These are phyloP conservation scores for Pleurotus citrinopileatus DNA, from an alignment of 768 basidiomycete genomes.

Conservation along the genomic window DNA sequence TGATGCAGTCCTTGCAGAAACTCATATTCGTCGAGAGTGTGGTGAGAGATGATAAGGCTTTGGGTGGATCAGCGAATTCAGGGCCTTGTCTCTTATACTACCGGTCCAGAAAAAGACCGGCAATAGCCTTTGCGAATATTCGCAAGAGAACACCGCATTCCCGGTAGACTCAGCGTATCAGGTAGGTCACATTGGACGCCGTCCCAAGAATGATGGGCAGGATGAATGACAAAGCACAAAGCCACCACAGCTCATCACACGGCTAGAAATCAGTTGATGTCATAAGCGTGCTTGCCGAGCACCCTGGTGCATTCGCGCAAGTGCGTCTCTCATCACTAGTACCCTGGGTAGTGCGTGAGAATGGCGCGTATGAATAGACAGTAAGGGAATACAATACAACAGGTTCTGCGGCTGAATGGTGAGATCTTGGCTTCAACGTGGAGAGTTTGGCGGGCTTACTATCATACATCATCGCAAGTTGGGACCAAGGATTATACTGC, in stretches of 20 bases:
- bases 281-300: too few species aligned
- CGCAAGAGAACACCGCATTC: background rate
- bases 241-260: too few species aligned
- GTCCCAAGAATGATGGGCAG: background rate
- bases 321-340: too few species aligned
- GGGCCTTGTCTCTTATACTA: background rate
- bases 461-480: too few species aligned
- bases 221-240: background rate
- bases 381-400: too few species aligned
- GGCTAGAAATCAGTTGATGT: too few species aligned
- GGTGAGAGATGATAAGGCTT: background rate
- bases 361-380: too few species aligned
- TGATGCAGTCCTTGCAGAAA: slow-evolving; percentile 46
- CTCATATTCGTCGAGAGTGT: slow-evolving; percentile 38
- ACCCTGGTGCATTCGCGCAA: too few species aligned
- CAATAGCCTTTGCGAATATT: background rate
- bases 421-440: too few species aligned
- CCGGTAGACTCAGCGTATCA: background rate
- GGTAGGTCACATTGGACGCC: background rate
- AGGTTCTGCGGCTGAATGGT: too few species aligned
- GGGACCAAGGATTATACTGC: background rate
- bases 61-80: background rate
- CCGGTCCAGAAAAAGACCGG: background rate
- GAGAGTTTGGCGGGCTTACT: too few species aligned
- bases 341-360: too few species aligned